Evolutionary conservation across 1,284 basidiomycete genomes (phyloP).

Genomic region (Kwoniella shivajii): DNA sequence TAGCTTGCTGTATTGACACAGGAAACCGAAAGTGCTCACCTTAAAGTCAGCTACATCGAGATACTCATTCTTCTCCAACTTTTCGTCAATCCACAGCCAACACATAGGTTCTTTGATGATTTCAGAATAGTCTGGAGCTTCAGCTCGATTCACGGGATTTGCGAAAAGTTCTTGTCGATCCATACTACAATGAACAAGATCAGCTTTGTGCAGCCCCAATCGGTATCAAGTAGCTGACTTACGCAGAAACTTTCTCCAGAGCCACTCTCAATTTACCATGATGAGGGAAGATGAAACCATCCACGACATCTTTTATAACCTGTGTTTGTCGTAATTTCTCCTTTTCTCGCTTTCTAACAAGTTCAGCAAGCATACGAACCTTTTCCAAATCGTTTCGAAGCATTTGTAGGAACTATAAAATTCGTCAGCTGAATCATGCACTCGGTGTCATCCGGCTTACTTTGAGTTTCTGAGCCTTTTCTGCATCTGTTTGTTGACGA

Average conservation of each 20-base stretch:
- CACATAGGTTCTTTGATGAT: conserved; percentile 86
- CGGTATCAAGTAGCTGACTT: conserved; percentile 41
- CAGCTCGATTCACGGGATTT: conserved; percentile 72
- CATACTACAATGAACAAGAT: conserved; percentile 58
- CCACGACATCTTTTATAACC: conserved; percentile 69
- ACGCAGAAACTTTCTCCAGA: conserved; percentile 73
- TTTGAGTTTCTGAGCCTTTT: conserved; percentile 81
- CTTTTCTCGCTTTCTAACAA: conserved; percentile 78
- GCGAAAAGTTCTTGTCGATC: conserved; percentile 77
- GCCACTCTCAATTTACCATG: conserved; percentile 64
- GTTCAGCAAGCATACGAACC: conserved; percentile 70
- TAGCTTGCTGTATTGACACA: background rate
- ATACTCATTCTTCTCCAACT: conserved; percentile 77
- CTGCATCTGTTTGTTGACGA: conserved; percentile 74
- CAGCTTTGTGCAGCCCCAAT: background rate
- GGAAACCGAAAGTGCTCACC: conserved; percentile 57
- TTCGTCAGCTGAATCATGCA: background rate
- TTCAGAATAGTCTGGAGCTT: conserved; percentile 91
- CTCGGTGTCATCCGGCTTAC: conserved; percentile 54
- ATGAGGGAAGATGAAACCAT: conserved; percentile 68
- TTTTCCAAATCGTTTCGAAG: conserved; percentile 76
- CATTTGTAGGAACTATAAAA: conserved; percentile 66
- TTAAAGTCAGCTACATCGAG: conserved; percentile 73
- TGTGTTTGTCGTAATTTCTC: conserved; percentile 77
- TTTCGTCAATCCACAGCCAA: conserved; percentile 78